Conservation (phyloP, 2,329 filamentous ascomycete species). For the Lachnum nothofagi region DNA sequence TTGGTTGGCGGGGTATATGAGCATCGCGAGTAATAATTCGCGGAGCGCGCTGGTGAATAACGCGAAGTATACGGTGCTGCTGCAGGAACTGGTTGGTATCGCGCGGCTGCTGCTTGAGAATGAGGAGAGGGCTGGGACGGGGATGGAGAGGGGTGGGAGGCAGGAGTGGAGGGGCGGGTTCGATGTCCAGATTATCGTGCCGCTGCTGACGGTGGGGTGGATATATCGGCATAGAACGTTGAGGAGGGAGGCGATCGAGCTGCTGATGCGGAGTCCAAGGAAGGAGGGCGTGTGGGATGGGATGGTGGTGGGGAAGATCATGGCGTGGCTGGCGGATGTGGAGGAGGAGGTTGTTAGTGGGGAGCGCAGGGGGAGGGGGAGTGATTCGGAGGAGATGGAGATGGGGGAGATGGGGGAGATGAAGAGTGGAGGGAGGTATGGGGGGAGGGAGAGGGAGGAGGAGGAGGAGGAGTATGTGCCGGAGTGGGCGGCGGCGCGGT, state of each 20-base stretch:
- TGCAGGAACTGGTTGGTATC: conserved; percentile 18
- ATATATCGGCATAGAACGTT: conserved; percentile 19
- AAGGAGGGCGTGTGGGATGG: conserved; percentile 23
- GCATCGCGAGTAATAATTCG: conserved; percentile 17
- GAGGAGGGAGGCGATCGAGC: conserved; percentile 17
- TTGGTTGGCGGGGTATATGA: conserved; percentile 22
- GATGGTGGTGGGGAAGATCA: conserved; percentile 21
- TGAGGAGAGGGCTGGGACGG: no score
- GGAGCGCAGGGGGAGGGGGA: conserved; percentile 4
- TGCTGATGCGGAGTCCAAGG: conserved; percentile 17
- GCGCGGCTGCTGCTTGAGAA: conserved; percentile 9
- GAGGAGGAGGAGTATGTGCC: conserved; percentile 17
- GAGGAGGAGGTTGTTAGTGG: conserved; percentile 16
- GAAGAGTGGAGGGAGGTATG: conserved; percentile 3
- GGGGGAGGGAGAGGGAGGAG: conserved; percentile 3
- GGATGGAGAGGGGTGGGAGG: neutral
- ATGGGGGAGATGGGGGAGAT: conserved; percentile 9
- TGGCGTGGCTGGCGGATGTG: conserved; percentile 19
- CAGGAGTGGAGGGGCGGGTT: conserved; percentile 6
- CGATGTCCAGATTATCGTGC: conserved; percentile 24
- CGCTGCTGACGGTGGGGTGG: conserved; percentile 24
- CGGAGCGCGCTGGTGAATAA: conserved; percentile 12
- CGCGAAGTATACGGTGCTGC: conserved; percentile 7
- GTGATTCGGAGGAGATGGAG: conserved; percentile 2
- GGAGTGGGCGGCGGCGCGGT: conserved; percentile 16